Base-by-base conservation (phyloP, 2,329 filamentous ascomycete species). In the Ambrosiella cleistominuta region DNA sequence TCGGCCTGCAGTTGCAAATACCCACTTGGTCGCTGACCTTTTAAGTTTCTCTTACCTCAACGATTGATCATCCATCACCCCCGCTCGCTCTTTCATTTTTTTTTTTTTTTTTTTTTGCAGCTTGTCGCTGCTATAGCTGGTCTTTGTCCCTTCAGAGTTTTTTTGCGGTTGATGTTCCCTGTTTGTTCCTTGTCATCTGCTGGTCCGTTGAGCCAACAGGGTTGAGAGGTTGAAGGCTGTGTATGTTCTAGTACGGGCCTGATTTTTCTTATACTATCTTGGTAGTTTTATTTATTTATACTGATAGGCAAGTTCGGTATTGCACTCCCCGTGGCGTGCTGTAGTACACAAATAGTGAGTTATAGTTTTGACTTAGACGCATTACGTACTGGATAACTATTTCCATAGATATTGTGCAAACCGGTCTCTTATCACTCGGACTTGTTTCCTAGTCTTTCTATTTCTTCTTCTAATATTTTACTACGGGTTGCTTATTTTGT, bases 41-140 rank as follows among this genome's bases (percentile, higher is more conserved):
- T n/a, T 37, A 40, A 17, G 36, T 54, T 54, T 54, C 52, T 54
- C 36, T 54, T 54, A 54, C 37, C 52, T 54, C 52, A 54, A 54
- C 52, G 52, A 54, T 54, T 54, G 37, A 19, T 9, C 12, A 17
- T 40, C 19, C 47, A 8, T 27, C 27, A 27, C 27, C 27, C 27
- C 27, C 27, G 27, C 27, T 27, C 4, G 27, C 47, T 51, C 47
- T 51, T 51, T 11, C n/a, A 51, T 4, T 51, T 51, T 51, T 36
- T 19, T 27, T 9, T 51, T 36, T 19, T 27, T 9, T 51, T 51
- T 51, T 51, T 51, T 51, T 51, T 49, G 27, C 27, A 27, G 4
- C 15, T 12, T 36, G 3, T 35, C 27, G 27, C 19, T 19, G 27
- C 27, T 36, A 51, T 51, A 51, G 47, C 8, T 35, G 8, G 47